Base-by-base conservation (phyloP, 495 filamentous ascomycete genomes). In the Lasiosphaeria miniovina region DNA sequence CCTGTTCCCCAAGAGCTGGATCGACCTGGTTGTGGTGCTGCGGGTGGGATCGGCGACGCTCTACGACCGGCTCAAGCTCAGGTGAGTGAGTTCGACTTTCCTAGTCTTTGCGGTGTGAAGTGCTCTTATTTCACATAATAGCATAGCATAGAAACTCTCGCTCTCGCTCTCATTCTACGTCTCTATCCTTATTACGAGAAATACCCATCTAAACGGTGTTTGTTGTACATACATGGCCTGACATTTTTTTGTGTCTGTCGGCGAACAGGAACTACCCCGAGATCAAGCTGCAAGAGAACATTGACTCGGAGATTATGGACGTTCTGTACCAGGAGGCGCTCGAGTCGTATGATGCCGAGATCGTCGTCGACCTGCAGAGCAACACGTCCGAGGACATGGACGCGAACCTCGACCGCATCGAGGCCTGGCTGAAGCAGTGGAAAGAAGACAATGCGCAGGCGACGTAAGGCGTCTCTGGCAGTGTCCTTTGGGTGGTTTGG, bases 231-330 rank as follows among this genome's bases (percentile, higher is more conserved):
- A 8, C 32, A 10, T 52, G 5, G 31, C 17, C 4, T 8, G 24
- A 41, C 3, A 40, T 17, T 43, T 12, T 54, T 33, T 35, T 32
- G 40, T 4, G 51, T 33, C 52, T 35, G 12, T 55, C 17, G 57
- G 31, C 24, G 24, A 32, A 14, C 32, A 89, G 90, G 58, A 84
- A 87, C 58, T 96, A 95, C 69, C 75, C 84, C 67, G 88, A 96
- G 73, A 74, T 80, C 58, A 99, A 99, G 71, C 74, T 99, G 33
- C 89, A 97, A 69, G 94, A 98, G 72, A 99, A 99, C 70, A 72
- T 99, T 41, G 95, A 98, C 75, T 86, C 90, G 35, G 95, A 99
- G 79, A 99, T 99, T 68, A 97, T 98, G 86, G 88, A 96, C 64
- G 88, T 96, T 55, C 77, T 99, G 35, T 73, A 95, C 7, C 88